A percentile compares a stretch with the other conserved stretches of the same genome.
These are phyloP conservation scores for Isabelozyma heimii DNA, from an alignment of 805 yeast genomes.

Conservation along the genomic window DNA sequence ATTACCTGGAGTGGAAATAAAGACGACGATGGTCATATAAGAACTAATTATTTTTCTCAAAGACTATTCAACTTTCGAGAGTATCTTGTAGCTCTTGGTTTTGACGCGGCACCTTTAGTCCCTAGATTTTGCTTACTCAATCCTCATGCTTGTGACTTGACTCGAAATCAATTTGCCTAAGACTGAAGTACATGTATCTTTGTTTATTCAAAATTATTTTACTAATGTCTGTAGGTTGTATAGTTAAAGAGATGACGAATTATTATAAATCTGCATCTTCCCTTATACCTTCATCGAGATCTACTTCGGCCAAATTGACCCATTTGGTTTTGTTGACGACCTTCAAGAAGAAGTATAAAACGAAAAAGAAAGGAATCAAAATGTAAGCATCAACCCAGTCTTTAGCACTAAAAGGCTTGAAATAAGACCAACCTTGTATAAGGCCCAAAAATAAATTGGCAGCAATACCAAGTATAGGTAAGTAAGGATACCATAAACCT, in stretches of 20 bases:
- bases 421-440: slow-evolving; percentile 66
- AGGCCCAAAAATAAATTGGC: slow-evolving; percentile 53
- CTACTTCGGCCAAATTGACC: slow-evolving; percentile 43
- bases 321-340: slow-evolving; percentile 38
- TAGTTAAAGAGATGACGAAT: background rate
- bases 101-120: slow-evolving; percentile 30
- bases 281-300: slow-evolving; percentile 52
- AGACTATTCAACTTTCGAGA: slow-evolving; percentile 39
- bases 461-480: slow-evolving; percentile 47
- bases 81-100: slow-evolving; percentile 32
- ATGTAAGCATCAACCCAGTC: slow-evolving; percentile 58
- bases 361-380: slow-evolving; percentile 54
- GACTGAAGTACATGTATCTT: background rate
- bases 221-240: background rate
- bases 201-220: background rate
- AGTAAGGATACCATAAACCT: slow-evolving; percentile 47
- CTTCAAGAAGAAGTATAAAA: slow-evolving; percentile 38
- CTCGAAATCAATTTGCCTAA: slow-evolving; percentile 4
- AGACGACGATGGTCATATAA: slow-evolving; percentile 22
- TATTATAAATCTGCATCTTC: slow-evolving; percentile 19
- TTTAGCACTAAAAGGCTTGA: slow-evolving; percentile 52
- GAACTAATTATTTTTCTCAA: slow-evolving; percentile 28
- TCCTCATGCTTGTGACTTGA: slow-evolving; percentile 38
- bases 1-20: slow-evolving; percentile 40
- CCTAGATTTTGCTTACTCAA: slow-evolving; percentile 34